Evolutionary conservation across 2,329 filamentous ascomycete species (phyloP), one percentile per base, ranked within the genome.

Genomic region (Diatrype stigma): DNA sequence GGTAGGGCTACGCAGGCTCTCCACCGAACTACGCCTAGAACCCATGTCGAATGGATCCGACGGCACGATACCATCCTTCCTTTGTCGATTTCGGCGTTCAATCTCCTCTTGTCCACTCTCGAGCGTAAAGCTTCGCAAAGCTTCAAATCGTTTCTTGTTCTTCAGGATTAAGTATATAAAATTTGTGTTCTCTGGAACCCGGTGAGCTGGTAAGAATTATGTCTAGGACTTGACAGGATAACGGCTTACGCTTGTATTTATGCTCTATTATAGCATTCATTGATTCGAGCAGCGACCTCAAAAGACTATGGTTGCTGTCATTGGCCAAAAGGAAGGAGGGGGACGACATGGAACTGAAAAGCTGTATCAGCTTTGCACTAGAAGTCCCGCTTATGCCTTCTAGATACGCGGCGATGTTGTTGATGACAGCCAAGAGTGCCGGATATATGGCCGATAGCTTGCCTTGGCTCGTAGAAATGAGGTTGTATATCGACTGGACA

Each of bases 51-150:
- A 66, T 2, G 72, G 68, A 48, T 84, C 81, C 16, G 74, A 69
- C 4, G 75, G 73, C 10, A 73, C 74, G 48, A 64, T 73, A 51
- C 73, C 71, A 62, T 90, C 83, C 73, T 96, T 85, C 65, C 78
- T 81, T 51, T 80, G 79, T 55, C 87, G 82, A 54, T 84, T 86
- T 55, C 88, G 82, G 50, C 89, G 84, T 66, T 96, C 90, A 26
- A 97, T 87, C 66, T 97, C 93, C 67, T 93, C 87, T 63, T 94
- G 89, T 0, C 90, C 94, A 61, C 89, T 94, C 65, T 97, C 93
- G 1, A 97, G 77, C 0, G 93, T 97, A 62, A 97, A 96, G 14
- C 86, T 84, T 23, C 92, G 84, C 37, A 97, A 73, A 1, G 88
- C 88, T 66, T 96, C 89, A 56, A 97, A 94, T 28, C 86, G 83